Conservation (phyloP, 345 rosid genomes). For the Bruguiera sexangula region DNA sequence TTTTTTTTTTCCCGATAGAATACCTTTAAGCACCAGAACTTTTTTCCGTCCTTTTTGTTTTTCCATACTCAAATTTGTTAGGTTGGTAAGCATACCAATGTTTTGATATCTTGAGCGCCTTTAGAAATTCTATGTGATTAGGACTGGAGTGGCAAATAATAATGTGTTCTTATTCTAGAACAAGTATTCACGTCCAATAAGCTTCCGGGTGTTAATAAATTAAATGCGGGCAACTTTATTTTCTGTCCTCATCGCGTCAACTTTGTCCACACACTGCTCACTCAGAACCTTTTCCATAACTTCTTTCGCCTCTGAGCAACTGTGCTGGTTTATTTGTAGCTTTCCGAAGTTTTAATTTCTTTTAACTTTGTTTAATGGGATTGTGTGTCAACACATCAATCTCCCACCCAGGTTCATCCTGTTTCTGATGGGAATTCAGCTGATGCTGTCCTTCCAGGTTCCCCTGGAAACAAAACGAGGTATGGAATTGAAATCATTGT, state of each 20-base stretch:
- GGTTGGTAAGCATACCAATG: neutral
- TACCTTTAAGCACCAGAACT: neutral
- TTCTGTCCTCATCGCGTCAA: constrained; percentile 1
- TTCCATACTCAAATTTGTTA: neutral
- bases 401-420: constrained; percentile 64
- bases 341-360: constrained; percentile 10
- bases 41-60: neutral
- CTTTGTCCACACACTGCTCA: neutral
- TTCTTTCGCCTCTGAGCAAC: neutral
- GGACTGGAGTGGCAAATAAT: too few relatives aligned
- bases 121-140: too few relatives aligned
- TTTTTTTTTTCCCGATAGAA: neutral
- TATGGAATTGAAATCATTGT: constrained; percentile 18
- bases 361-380: constrained; percentile 4
- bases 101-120: too few relatives aligned
- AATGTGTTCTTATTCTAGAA: too few relatives aligned
- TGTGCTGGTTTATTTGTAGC: neutral
- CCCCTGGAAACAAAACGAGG: constrained; percentile 42
- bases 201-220: too few relatives aligned
- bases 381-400: constrained; percentile 15
- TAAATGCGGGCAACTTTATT: neutral
- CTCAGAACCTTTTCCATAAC: neutral
- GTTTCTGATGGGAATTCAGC: constrained; percentile 41
- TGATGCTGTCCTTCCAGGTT: constrained; percentile 35
- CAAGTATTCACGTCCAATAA: too few relatives aligned